A percentile compares a stretch with the other conserved stretches of the same genome.
phyloP scores from a whole-genome alignment of 2,329 filamentous ascomycete genomes.

The Colletotrichum simmondsii region DNA sequence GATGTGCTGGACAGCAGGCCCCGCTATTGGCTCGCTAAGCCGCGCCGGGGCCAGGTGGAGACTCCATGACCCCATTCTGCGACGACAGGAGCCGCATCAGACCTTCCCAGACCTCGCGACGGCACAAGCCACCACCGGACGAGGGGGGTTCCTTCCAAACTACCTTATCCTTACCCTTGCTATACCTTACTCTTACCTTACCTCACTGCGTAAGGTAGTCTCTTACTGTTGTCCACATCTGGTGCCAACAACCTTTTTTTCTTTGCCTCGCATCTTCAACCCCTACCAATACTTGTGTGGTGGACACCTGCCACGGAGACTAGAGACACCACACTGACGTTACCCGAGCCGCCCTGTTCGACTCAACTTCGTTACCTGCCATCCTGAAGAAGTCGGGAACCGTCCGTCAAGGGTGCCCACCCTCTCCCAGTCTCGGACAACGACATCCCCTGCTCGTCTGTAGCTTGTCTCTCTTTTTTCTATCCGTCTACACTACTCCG shows the following conservation, averaged over 20 bases:
- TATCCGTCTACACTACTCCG: too few species aligned
- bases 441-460: slow-evolving; percentile 1
- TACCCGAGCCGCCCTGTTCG: slow-evolving; percentile 17
- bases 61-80: slow-evolving; percentile 41
- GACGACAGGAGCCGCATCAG: slow-evolving; percentile 48
- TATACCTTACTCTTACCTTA: too few species aligned
- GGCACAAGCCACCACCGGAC: slow-evolving; percentile 3
- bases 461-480: not conserved
- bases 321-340: slow-evolving; percentile 8
- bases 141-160: not conserved
- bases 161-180: too few species aligned
- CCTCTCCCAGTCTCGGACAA: not conserved
- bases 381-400: slow-evolving; percentile 25
- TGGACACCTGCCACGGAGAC: not conserved
- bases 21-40: slow-evolving; percentile 39
- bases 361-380: slow-evolving; percentile 29
- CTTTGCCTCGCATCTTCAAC: not conserved
- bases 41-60: slow-evolving; percentile 34
- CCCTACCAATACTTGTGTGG: not conserved
- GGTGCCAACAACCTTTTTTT: not conserved
- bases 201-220: too few species aligned
- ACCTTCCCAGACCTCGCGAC: slow-evolving; percentile 15
- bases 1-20: slow-evolving; percentile 38
- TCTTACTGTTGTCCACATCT: too few species aligned
- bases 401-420: slow-evolving; percentile 20